These are phyloP conservation scores for Pythium rishiriense DNA, from an alignment of 352 stramenopile species.

Conservation along the genomic window DNA sequence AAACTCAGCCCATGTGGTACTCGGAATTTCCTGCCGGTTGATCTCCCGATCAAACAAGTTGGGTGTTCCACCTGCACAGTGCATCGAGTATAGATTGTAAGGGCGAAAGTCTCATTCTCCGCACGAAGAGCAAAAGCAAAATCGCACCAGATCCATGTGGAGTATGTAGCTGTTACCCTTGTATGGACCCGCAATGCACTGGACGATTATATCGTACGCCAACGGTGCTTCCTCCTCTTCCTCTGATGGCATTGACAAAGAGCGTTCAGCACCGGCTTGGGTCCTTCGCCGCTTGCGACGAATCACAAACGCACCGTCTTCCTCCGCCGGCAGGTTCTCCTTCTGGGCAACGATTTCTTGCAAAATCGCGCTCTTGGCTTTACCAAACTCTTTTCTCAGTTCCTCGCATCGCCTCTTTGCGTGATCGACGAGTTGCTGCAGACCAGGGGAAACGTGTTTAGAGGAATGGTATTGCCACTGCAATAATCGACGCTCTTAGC, in stretches of 20 bases:
- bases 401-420: slow-evolving; percentile 45
- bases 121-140: neutral
- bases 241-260: neutral
- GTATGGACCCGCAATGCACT: slow-evolving; percentile 58
- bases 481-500: neutral
- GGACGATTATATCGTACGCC: slow-evolving; percentile 52
- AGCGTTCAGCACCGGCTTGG: neutral
- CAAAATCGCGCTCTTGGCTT: slow-evolving; percentile 56
- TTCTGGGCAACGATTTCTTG: slow-evolving; percentile 61
- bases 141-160: slow-evolving; percentile 52
- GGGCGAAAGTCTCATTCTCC: neutral
- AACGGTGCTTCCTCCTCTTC: slow-evolving; percentile 18
- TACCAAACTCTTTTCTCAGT: slow-evolving; percentile 49
- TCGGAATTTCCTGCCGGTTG: slow-evolving; percentile 79
- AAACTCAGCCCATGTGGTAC: slow-evolving; percentile 69
- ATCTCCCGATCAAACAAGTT: slow-evolving; percentile 72
- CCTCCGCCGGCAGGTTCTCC: slow-evolving; percentile 42
- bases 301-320: slow-evolving; percentile 9
- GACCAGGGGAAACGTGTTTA: neutral
- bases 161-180: slow-evolving; percentile 60
- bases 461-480: neutral
- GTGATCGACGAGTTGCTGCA: slow-evolving; percentile 63
- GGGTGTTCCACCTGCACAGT: slow-evolving; percentile 32
- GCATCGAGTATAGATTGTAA: neutral
- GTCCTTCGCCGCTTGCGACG: neutral